These are phyloP conservation scores for Starmerella tilneyi DNA, from an alignment of 805 yeast genomes.

Conservation along the genomic window DNA sequence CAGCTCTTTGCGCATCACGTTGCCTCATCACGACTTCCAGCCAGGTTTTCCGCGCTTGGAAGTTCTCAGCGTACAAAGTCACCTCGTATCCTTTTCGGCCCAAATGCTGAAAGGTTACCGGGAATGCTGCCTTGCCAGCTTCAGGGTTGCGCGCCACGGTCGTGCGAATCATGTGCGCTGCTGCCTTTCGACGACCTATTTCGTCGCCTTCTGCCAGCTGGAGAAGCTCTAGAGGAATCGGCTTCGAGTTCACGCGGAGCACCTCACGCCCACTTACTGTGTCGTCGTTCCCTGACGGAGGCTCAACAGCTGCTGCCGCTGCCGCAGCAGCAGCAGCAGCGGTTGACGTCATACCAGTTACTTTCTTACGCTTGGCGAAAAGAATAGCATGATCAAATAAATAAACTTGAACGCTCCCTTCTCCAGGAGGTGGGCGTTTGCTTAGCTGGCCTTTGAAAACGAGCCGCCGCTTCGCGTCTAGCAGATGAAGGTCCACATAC, in stretches of 20 bases:
- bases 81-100: constrained; percentile 42
- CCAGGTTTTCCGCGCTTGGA: constrained; percentile 61
- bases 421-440: constrained; percentile 52
- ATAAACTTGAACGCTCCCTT: constrained; percentile 75
- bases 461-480: constrained; percentile 70
- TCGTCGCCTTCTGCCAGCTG: constrained; percentile 72
- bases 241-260: constrained; percentile 80
- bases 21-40: constrained; percentile 71
- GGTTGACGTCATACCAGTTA: constrained; percentile 43
- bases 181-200: constrained; percentile 38
- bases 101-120: constrained; percentile 41
- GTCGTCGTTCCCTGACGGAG: constrained; percentile 15
- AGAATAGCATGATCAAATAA: constrained; percentile 79
- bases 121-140: constrained; percentile 30
- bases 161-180: constrained; percentile 24
- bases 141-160: constrained; percentile 22
- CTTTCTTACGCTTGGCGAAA: constrained; percentile 74
- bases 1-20: constrained; percentile 58
- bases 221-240: constrained; percentile 69
- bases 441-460: constrained; percentile 68
- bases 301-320: constrained; percentile 23
- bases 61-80: constrained; percentile 35
- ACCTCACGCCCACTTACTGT: constrained; percentile 49
- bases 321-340: constrained; percentile 24
- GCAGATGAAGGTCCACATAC: constrained; percentile 71